Evolutionary conservation across 495 filamentous ascomycete species (phyloP).

Genomic region (Penicillium taxi): DNA sequence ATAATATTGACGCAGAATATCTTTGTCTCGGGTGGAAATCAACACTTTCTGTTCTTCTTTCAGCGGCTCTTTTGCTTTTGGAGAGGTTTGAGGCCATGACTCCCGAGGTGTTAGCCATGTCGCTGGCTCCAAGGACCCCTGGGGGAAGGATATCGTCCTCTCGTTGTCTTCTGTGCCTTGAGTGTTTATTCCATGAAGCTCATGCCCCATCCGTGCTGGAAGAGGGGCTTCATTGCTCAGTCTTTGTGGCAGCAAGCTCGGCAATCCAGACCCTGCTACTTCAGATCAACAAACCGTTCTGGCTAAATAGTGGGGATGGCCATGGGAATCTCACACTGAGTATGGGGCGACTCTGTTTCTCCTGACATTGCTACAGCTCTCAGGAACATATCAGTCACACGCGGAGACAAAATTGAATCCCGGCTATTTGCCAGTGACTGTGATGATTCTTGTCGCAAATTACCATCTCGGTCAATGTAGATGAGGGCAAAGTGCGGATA

Average conservation of each 20-base stretch:
- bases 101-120: slow-evolving; percentile 8
- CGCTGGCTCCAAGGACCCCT: slow-evolving; percentile 4
- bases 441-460: slow-evolving; percentile 31
- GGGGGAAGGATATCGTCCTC: not conserved
- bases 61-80: slow-evolving; percentile 8
- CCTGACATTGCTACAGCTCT: slow-evolving; percentile 28
- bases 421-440: slow-evolving; percentile 26
- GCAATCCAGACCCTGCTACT: slow-evolving; percentile 5
- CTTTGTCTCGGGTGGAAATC: slow-evolving; percentile 46
- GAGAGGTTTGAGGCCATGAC: slow-evolving; percentile 1
- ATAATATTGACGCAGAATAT: slow-evolving; percentile 52
- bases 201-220: slow-evolving; percentile 3
- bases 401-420: slow-evolving; percentile 27
- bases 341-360: slow-evolving; percentile 7
- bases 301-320: not conserved
- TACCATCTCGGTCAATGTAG: slow-evolving; percentile 30
- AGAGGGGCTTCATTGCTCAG: not conserved
- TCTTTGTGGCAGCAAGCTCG: slow-evolving; percentile 1
- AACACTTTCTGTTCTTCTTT: slow-evolving; percentile 26
- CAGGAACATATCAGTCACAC: slow-evolving; percentile 30
- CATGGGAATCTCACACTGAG: slow-evolving; percentile 14
- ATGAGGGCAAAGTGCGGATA: slow-evolving; percentile 34
- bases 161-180: slow-evolving; percentile 1
- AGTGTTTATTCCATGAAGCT: not conserved
- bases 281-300: slow-evolving; percentile 3